Percentiles rank a stretch among this genome's conserved stretches.
phyloP scores from a whole-genome alignment of 768 basidiomycete species.

The Tylopilus intermedius region DNA sequence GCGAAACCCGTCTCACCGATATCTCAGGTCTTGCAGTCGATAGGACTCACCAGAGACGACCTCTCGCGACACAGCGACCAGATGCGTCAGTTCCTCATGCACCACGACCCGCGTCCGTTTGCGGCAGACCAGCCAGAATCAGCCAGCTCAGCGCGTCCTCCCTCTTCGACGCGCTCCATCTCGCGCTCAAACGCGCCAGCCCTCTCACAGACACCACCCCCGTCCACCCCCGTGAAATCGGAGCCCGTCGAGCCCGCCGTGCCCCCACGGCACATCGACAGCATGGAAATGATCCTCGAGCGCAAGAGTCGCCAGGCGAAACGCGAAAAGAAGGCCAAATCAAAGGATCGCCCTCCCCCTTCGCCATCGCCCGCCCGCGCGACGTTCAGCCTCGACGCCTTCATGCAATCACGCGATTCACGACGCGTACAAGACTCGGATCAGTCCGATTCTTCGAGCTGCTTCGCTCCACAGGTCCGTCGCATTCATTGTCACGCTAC shows the following conservation, averaged over 20 bases:
- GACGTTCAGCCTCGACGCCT: conserved; percentile 42
- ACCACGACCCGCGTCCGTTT: conserved; percentile 47
- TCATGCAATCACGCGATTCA: conserved; percentile 55
- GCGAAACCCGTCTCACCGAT: conserved; percentile 54
- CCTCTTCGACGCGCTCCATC: conserved; percentile 41
- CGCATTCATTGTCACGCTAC: conserved; percentile 11
- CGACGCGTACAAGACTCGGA: conserved; percentile 34
- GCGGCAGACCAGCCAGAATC: conserved; percentile 31
- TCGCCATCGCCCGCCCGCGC: conserved; percentile 52
- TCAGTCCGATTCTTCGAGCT: conserved; percentile 29
- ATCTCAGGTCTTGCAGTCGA: conserved; percentile 61
- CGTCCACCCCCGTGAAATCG: conserved; percentile 58
- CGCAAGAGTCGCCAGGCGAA: conserved; percentile 55
- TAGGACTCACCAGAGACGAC: conserved; percentile 77
- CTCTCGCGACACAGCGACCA: conserved; percentile 65
- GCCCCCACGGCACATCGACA: conserved; percentile 58
- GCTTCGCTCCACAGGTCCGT: conserved; percentile 39
- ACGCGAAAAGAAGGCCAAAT: conserved; percentile 44
- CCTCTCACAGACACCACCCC: conserved; percentile 35
- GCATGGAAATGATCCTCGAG: conserved; percentile 75
- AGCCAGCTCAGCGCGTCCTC: conserved; percentile 34
- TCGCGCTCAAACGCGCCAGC: conserved; percentile 49
- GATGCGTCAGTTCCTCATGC: conserved; percentile 74
- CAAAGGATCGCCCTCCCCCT: conserved; percentile 47
- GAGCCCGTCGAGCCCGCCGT: conserved; percentile 50